Percentiles rank a stretch among this genome's conserved stretches.
Evolutionary conservation across 1,284 basidiomycete genomes (phyloP).

Genomic region (Melampsora occidentalis): DNA sequence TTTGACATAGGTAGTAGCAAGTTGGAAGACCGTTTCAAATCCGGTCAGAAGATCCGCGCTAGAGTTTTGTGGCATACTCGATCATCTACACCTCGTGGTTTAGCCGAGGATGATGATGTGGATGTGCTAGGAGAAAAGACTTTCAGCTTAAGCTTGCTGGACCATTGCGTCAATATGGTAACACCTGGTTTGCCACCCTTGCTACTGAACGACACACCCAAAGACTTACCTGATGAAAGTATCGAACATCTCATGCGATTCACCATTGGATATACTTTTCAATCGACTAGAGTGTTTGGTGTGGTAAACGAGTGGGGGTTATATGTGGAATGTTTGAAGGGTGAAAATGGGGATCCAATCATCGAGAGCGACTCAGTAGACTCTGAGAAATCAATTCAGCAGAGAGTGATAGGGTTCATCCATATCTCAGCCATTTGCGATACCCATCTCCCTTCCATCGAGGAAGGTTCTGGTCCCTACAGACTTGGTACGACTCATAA

Average conservation of each 20-base stretch:
- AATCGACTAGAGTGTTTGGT: conserved; percentile 30
- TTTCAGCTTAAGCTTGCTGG: conserved; percentile 73
- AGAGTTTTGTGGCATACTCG: conserved; percentile 80
- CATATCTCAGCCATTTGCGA: conserved; percentile 64
- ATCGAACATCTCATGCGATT: conserved; percentile 37
- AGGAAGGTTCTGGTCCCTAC: conserved; percentile 68
- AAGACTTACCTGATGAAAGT: background rate
- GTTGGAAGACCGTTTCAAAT: conserved; percentile 63
- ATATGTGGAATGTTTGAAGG: conserved; percentile 49
- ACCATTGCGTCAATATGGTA: conserved; percentile 68
- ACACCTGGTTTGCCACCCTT: conserved; percentile 40
- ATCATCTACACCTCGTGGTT: conserved; percentile 49
- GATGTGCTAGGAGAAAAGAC: conserved; percentile 51
- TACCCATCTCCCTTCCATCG: conserved; percentile 57
- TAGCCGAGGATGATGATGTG: conserved; percentile 27
- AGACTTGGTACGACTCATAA: conserved; percentile 73
- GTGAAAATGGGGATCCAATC: conserved; percentile 66
- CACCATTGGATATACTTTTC: conserved; percentile 47
- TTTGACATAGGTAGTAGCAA: conserved; percentile 53
- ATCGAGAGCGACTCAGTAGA: conserved; percentile 56
- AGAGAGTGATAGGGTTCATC: conserved; percentile 65
- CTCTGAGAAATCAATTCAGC: conserved; percentile 57
- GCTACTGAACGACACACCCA: conserved; percentile 14
- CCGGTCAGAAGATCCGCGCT: conserved; percentile 83
- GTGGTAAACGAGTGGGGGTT: conserved; percentile 54